Percentiles rank a stretch among this genome's conserved stretches.
Evolutionary conservation across 371 early-diverging fungal species (phyloP).

Genomic region (Funneliformis caledonium): DNA sequence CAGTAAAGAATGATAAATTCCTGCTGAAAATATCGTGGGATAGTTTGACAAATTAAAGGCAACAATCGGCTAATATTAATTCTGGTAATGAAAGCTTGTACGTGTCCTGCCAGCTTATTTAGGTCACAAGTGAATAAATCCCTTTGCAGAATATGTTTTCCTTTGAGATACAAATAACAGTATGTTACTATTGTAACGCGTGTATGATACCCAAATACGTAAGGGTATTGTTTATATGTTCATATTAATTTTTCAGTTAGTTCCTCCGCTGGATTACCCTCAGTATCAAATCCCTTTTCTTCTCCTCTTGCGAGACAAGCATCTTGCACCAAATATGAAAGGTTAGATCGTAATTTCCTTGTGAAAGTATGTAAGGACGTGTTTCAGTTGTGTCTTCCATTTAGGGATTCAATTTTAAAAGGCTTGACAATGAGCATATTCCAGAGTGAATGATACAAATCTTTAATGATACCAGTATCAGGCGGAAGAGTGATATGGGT

Average conservation of each 20-base stretch:
- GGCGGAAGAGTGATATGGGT: constrained; percentile 11
- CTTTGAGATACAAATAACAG: constrained; percentile 19
- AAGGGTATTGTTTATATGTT: constrained; percentile 16
- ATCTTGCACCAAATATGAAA: constrained; percentile 26
- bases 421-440: constrained; percentile 30
- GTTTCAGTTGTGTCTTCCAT: neutral
- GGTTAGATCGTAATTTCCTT: neutral
- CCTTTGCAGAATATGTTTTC: neutral
- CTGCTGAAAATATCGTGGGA: constrained; percentile 14
- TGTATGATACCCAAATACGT: constrained; percentile 24
- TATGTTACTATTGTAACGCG: neutral
- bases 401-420: neutral
- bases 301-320: constrained; percentile 33
- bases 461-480: neutral
- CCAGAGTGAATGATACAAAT: constrained; percentile 19
- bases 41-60: constrained; percentile 15
- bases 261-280: constrained; percentile 10
- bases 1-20: neutral
- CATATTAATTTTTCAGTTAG: constrained; percentile 15
- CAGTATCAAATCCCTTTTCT: constrained; percentile 22
- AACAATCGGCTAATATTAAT: constrained; percentile 28
- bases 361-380: constrained; percentile 6
- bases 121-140: constrained; percentile 8
- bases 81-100: constrained; percentile 25
- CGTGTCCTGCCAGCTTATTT: neutral